These are phyloP conservation scores for Lyophyllum shimeji DNA, from an alignment of 768 basidiomycete species.

Conservation along the genomic window DNA sequence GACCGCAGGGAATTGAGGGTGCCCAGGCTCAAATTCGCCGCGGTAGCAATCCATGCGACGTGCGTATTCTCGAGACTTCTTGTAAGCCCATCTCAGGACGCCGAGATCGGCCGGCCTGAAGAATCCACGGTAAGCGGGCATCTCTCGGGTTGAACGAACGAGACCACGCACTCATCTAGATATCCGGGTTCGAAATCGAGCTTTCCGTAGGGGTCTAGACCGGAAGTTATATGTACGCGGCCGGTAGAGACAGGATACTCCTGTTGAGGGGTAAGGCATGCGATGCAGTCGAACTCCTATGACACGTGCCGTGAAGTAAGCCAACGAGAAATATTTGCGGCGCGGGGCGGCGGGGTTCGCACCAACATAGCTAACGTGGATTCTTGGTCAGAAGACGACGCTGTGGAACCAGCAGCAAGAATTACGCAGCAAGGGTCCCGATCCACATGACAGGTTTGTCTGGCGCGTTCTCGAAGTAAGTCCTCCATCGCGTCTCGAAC, in stretches of 20 bases:
- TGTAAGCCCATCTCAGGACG: constrained; percentile 52
- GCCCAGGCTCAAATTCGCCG: constrained; percentile 34
- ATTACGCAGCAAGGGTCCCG: constrained; percentile 41
- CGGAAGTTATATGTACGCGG: constrained; percentile 46
- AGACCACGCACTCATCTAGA: constrained; percentile 39
- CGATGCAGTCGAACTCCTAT: constrained; percentile 17
- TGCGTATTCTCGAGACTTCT: constrained; percentile 50
- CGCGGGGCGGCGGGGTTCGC: constrained; percentile 16
- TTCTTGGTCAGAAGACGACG: background rate
- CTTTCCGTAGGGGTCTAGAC: constrained; percentile 37
- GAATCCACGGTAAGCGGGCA: background rate
- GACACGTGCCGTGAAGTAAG: constrained; percentile 20
- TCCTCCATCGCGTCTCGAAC: constrained; percentile 49
- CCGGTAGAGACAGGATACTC: constrained; percentile 49
- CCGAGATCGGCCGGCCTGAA: constrained; percentile 42
- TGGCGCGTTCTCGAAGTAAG: constrained; percentile 46
- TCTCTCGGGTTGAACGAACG: background rate
- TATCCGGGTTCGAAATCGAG: constrained; percentile 46
- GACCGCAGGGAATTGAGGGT: constrained; percentile 36
- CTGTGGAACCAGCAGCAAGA: constrained; percentile 23
- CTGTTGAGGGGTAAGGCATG: constrained; percentile 19
- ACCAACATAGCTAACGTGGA: constrained; percentile 17
- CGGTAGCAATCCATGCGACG: constrained; percentile 51
- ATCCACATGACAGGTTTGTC: constrained; percentile 57
- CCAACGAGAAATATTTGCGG: constrained; percentile 27